Conservation (phyloP, 495 filamentous ascomycete species). For the Neurospora sp. region DNA sequence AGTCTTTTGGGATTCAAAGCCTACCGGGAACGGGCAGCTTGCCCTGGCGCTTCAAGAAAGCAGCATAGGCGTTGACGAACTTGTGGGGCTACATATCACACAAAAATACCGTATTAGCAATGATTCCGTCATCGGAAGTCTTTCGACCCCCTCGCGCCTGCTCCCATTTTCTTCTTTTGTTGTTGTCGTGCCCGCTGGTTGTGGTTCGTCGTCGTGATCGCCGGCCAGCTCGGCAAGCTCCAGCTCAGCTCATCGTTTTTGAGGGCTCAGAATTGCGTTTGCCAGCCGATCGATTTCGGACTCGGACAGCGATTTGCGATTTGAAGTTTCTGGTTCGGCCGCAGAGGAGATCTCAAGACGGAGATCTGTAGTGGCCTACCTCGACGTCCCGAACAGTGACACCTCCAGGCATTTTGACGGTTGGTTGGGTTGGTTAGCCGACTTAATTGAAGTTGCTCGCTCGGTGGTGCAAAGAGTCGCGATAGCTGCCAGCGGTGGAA, state of each 20-base stretch:
- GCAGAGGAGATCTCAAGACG: conserved; percentile 15
- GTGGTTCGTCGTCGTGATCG: conserved; percentile 9
- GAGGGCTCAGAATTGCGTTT: conserved; percentile 5
- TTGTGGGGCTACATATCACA: conserved; percentile 62
- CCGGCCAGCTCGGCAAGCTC: conserved; percentile 12
- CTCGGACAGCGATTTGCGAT: conserved; percentile 16
- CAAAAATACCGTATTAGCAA: conserved; percentile 40
- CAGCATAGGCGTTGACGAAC: conserved; percentile 90
- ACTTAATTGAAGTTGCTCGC: conserved; percentile 14
- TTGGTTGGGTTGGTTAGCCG: conserved; percentile 21
- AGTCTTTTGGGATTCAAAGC: conserved; percentile 12
- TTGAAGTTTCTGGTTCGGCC: conserved; percentile 17
- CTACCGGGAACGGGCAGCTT: conserved; percentile 93
- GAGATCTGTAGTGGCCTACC: conserved; percentile 47
- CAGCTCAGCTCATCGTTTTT: conserved; percentile 4
- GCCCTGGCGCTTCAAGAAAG: conserved; percentile 97
- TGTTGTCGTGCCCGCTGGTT: conserved; percentile 13
- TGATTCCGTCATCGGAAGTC: conserved; percentile 51
- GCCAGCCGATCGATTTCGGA: conserved; percentile 8
- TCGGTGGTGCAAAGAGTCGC: conserved; percentile 11
- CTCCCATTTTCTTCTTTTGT: conserved; percentile 29
- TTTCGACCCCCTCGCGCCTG: conserved; percentile 50
- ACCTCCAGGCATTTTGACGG: conserved; percentile 71
- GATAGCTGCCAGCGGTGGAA: conserved; percentile 11
- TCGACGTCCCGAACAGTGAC: conserved; percentile 85